These are phyloP conservation scores for Obelidium mucronatum DNA, from an alignment of 192 early-diverging fungal genomes.

Conservation along the genomic window DNA sequence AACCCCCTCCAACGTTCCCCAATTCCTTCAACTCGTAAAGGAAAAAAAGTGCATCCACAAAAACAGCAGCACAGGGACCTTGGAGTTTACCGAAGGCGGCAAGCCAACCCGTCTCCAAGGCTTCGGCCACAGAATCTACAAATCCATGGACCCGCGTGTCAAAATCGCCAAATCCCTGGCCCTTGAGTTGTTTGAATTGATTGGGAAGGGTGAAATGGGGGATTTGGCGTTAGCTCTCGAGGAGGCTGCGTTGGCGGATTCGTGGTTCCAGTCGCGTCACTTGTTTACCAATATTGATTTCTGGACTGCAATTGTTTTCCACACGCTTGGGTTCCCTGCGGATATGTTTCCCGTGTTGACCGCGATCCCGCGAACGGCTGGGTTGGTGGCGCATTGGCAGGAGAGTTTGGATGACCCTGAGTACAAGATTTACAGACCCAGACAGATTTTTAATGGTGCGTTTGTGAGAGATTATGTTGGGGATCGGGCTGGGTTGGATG, in stretches of 20 bases:
- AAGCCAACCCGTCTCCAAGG: conserved; percentile 63
- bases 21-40: conserved; percentile 67
- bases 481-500: conserved; percentile 9
- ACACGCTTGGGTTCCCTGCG: conserved; percentile 53
- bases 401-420: conserved; percentile 58
- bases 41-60: conserved; percentile 38
- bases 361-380: conserved; percentile 52
- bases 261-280: conserved; percentile 64
- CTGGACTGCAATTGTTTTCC: conserved; percentile 58
- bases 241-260: conserved; percentile 55
- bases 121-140: conserved; percentile 70
- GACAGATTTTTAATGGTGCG: conserved; percentile 49
- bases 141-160: conserved; percentile 67
- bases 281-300: conserved; percentile 68
- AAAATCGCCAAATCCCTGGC: conserved; percentile 62
- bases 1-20: conserved; percentile 61
- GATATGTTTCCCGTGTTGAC: conserved; percentile 36
- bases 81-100: neutral
- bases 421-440: conserved; percentile 70
- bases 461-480: conserved; percentile 23
- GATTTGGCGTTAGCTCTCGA: conserved; percentile 70
- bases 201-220: conserved; percentile 60
- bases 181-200: conserved; percentile 67
- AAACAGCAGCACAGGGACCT: neutral
- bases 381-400: conserved; percentile 64